A percentile compares a stretch with the other conserved stretches of the same genome.
Conservation (phyloP, 2,329 filamentous ascomycete species). For the Fusarium decemcellulare region DNA sequence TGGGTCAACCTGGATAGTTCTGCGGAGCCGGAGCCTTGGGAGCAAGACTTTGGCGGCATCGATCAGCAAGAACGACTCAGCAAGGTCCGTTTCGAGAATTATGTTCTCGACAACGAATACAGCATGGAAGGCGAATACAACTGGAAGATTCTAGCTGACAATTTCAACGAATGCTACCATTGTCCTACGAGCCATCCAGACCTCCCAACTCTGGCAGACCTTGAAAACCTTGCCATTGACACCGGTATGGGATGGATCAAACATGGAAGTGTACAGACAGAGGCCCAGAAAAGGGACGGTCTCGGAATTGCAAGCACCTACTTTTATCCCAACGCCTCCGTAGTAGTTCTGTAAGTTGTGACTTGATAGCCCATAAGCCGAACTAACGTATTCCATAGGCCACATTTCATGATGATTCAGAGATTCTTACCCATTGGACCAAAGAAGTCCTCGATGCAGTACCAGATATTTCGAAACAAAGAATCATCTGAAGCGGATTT, state of each 20-base stretch:
- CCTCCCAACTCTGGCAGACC: slow-evolving; percentile 1
- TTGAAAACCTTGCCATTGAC: not conserved
- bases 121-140: slow-evolving; percentile 68
- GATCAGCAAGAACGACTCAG: slow-evolving; percentile 53
- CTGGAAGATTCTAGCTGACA: slow-evolving; percentile 72
- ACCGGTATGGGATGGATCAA: not conserved
- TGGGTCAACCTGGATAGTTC: slow-evolving; percentile 68
- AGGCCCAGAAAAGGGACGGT: not conserved
- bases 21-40: slow-evolving; percentile 62
- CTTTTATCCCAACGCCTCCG: not conserved
- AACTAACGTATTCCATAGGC: too few species aligned
- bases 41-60: slow-evolving; percentile 62
- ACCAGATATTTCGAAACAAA: too few species aligned
- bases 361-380: not conserved
- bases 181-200: not conserved
- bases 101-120: slow-evolving; percentile 69
- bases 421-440: too few species aligned
- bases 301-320: slow-evolving; percentile 1
- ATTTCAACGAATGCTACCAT: slow-evolving; percentile 67
- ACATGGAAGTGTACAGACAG: not conserved
- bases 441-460: too few species aligned
- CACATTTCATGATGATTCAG: too few species aligned
- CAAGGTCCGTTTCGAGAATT: slow-evolving; percentile 62
- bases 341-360: not conserved
- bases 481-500: too few species aligned